Base-by-base conservation (phyloP, 257 asterid species). In the Solanum chaucha region DNA sequence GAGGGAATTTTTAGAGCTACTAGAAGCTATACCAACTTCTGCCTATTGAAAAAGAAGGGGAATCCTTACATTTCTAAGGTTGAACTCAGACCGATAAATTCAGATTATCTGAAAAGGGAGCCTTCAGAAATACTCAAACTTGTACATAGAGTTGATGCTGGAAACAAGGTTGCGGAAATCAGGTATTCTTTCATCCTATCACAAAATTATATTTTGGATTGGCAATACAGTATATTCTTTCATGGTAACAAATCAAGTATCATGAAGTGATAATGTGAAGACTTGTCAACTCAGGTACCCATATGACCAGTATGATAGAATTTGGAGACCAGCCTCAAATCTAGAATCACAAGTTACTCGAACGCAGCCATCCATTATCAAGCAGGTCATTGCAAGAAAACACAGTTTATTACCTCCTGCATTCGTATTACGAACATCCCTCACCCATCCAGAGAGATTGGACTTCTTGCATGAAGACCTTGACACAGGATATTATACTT, bases 1-100 rank as follows among this genome's bases (percentile, higher is more conserved):
- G 96, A 93, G 88, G 95, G 88, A n/a, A 83, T 92, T 30, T 91
- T 91, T 87, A 86, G 22, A 91, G 92, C 96, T 71, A 88, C 83
- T 83, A 89, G 75, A 86, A 87, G 90, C 86, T 87, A 88, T 61
- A 91, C 87, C 14, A 88, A 93, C 88, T 92, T 91, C 88, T 93
- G 96, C 89, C 88, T 92, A 83, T 81, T 90, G 36, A 90, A 88
- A 82, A 90, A 90, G 28, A 90, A 82, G 26, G 94, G 92, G 64
- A 90, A 86, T 15, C 91, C 94, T 40, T 89, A 89, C 85, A 90
- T 92, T 71, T 92, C 94, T 32, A 91, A 87, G 90, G 85, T 93
- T 65, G 95, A 92, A 70, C 74, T 93, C 86, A 87, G 96, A 59
- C 93, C 92, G 83, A 83, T 88, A 10, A 83, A 85, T 85, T 81